Base-by-base conservation (phyloP, 2,329 filamentous ascomycete species). In the Chalaropsis ovoidea region DNA sequence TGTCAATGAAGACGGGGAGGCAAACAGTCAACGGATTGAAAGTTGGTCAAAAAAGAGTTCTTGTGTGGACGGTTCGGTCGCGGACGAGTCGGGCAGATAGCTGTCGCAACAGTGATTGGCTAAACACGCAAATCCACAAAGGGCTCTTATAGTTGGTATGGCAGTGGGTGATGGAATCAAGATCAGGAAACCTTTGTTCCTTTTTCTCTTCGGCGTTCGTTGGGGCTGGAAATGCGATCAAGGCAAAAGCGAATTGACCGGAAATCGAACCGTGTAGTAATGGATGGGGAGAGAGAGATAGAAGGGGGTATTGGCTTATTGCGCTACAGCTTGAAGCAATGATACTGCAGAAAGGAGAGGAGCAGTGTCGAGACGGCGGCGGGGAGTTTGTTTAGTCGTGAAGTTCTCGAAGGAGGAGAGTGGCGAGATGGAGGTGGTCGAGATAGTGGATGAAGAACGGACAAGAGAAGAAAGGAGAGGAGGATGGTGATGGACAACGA, bases 181-280 rank as follows among this genome's bases (percentile, higher is more conserved):
- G 70, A 72, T 58, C 31, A 19, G 62, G 15, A 17, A 58, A 58
- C 54, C 54, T 58, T 31, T 49, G 52, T 24, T 62, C 47, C 58
- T 49, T 65, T 65, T 65, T 65, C 56, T 61, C 43, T 61, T 65
- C 58, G 58, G 42, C 42, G 43, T 56, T 61, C 43, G 62, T 42
- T 56, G 70, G 72, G 69, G 72, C 58, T 54, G 70, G 71, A 70
- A 73, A 71, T 72, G 72, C 71, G 72, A 72, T 72, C 71, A 69
- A 71, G 69, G 70, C 69, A 70, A 70, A 70, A 69, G 70, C 69
- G 71, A 70, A 69, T 70, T 70, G 71, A 73, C 15, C 27, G 27
- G 54, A 41, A 41, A 52, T 62, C 58, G 43, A 45, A 19, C 39
- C 22, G 19, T 61, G 27, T 15, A 42, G 47, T 35, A 58, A 17